Evolutionary conservation across 495 filamentous ascomycete species (phyloP).

Genomic region (Talaromyces stipitatus): DNA sequence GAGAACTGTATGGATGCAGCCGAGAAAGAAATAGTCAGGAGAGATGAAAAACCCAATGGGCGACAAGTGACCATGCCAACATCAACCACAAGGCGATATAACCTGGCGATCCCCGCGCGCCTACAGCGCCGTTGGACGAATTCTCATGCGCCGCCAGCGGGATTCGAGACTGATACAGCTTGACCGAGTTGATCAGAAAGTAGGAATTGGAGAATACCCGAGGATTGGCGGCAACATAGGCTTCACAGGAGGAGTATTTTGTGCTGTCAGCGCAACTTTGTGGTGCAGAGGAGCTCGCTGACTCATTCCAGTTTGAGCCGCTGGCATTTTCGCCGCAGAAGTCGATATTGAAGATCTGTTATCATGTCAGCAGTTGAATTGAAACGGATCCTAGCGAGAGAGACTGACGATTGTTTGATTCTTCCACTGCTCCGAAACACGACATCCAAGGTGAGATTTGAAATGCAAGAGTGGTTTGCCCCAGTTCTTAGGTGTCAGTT

Average conservation of each 20-base stretch:
- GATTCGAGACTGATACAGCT: slow-evolving; percentile 41
- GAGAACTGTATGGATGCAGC: neutral
- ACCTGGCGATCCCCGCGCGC: neutral
- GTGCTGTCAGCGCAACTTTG: neutral
- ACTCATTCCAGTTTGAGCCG: neutral
- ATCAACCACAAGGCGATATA: neutral
- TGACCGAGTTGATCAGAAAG: slow-evolving; percentile 64
- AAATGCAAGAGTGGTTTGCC: slow-evolving; percentile 3
- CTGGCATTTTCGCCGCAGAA: slow-evolving; percentile 2
- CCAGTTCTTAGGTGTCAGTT: neutral
- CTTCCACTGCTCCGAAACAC: neutral
- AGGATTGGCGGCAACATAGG: slow-evolving; percentile 55
- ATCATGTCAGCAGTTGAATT: neutral
- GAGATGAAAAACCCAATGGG: neutral
- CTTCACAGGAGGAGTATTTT: neutral
- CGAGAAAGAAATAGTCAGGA: neutral
- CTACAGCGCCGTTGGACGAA: neutral
- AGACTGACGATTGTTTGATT: slow-evolving; percentile 1
- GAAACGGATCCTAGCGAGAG: neutral
- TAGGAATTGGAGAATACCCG: slow-evolving; percentile 53
- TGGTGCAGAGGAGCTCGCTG: neutral
- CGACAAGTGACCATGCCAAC: neutral
- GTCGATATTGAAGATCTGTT: slow-evolving; percentile 4
- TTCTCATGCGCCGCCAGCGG: neutral
- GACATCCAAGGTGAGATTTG: neutral